These are phyloP conservation scores for Letharia columbiana DNA, from an alignment of 495 filamentous ascomycete genomes.

Conservation along the genomic window DNA sequence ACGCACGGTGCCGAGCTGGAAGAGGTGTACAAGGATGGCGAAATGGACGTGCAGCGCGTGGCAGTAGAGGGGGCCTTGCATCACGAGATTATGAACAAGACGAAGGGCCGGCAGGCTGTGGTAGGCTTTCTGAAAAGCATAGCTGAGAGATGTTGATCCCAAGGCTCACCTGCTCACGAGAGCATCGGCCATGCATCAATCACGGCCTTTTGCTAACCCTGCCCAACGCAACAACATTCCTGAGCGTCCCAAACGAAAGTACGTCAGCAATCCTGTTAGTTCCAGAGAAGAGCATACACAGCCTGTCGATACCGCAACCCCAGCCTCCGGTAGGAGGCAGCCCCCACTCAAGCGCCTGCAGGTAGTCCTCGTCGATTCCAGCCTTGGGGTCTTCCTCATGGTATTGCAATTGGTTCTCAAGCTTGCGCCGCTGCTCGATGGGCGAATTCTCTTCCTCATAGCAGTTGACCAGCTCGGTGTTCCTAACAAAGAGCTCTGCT, in stretches of 20 bases:
- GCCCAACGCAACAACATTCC: conserved; percentile 46
- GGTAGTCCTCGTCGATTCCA: conserved; percentile 70
- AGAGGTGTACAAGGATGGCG: conserved; percentile 28
- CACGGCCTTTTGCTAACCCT: background rate
- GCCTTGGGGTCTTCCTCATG: conserved; percentile 30
- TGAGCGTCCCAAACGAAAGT: conserved; percentile 77
- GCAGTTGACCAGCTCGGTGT: conserved; percentile 78
- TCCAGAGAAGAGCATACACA: conserved; percentile 81
- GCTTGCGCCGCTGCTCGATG: conserved; percentile 76
- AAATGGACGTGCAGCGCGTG: conserved; percentile 29
- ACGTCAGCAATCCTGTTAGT: conserved; percentile 69
- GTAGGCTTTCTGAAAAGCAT: conserved; percentile 23
- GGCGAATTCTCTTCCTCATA: conserved; percentile 99
- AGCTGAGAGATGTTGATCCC: background rate
- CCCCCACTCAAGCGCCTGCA: conserved; percentile 75
- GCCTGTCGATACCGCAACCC: conserved; percentile 85
- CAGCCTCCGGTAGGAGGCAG: conserved; percentile 91
- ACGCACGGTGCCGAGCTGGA: conserved; percentile 46
- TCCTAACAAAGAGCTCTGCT: conserved; percentile 77
- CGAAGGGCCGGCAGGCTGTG: conserved; percentile 37
- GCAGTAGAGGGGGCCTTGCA: conserved; percentile 45
- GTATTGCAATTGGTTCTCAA: conserved; percentile 47
- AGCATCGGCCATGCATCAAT: background rate
- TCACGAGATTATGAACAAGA: conserved; percentile 38
- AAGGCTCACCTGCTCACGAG: background rate